A percentile compares a stretch with the other conserved stretches of the same genome.
Conservation (phyloP, 495 filamentous ascomycete genomes). For the Podospora appendiculata region DNA sequence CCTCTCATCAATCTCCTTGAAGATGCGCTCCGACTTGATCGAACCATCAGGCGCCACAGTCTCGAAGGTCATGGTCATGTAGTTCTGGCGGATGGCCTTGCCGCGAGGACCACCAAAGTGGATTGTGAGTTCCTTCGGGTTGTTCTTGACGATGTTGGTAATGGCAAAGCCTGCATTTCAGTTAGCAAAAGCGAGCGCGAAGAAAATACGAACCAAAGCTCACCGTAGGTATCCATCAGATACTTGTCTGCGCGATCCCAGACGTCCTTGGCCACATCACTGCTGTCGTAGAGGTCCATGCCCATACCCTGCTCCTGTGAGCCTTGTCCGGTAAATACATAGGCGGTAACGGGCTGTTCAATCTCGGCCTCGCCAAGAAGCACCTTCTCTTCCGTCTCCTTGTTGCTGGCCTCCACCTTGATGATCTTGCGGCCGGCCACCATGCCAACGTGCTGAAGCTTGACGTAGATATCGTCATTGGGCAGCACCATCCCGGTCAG, state of each 20-base stretch:
- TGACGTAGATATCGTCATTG: slow-evolving; percentile 89
- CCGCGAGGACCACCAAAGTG: slow-evolving; percentile 96
- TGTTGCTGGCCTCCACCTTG: slow-evolving; percentile 91
- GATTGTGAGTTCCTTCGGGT: slow-evolving; percentile 97
- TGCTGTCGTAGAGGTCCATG: slow-evolving; percentile 95
- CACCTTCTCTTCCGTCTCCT: slow-evolving; percentile 92
- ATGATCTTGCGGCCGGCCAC: slow-evolving; percentile 97
- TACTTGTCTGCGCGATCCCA: slow-evolving; percentile 98
- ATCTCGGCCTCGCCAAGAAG: slow-evolving; percentile 93
- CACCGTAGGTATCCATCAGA: slow-evolving; percentile 97
- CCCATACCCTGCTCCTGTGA: slow-evolving; percentile 99
- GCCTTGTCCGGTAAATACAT: slow-evolving; percentile 97
- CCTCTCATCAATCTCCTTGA: slow-evolving; percentile 89
- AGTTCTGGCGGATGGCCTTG: slow-evolving; percentile 95
- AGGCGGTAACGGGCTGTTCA: slow-evolving; percentile 93
- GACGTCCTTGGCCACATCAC: slow-evolving; percentile 87
- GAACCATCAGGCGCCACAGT: slow-evolving; percentile 82
- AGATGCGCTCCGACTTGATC: slow-evolving; percentile 97
- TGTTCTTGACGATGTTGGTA: slow-evolving; percentile 98
- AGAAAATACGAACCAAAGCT: slow-evolving; percentile 17
- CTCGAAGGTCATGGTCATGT: slow-evolving; percentile 99
- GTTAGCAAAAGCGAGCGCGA: slow-evolving; percentile 27
- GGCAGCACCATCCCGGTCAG: slow-evolving; percentile 97
- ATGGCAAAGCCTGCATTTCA: slow-evolving; percentile 71
- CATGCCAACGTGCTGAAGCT: slow-evolving; percentile 95